Evolutionary conservation across 1,139 yeast genomes (phyloP).

Genomic region (Pneumocystis murina): DNA sequence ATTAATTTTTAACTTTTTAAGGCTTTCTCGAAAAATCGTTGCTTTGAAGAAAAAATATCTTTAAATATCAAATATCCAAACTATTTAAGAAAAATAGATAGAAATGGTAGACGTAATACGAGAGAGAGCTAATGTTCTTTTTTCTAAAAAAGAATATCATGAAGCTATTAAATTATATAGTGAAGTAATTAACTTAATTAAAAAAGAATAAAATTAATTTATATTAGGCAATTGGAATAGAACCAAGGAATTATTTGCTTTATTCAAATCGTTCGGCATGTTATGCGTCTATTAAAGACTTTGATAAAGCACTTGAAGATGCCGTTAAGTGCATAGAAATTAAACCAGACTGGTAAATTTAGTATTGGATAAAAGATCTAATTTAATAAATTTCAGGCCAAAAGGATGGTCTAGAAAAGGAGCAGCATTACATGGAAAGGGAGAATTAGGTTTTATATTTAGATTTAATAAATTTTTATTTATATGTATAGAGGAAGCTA

Average conservation of each 20-base stretch:
- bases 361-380: background rate
- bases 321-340: slow-evolving; percentile 70
- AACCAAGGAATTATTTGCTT: slow-evolving; percentile 74
- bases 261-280: slow-evolving; percentile 91
- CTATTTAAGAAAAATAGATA: background rate
- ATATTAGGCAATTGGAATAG: slow-evolving; percentile 57
- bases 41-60: background rate
- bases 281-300: slow-evolving; percentile 65
- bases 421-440: slow-evolving; percentile 80
- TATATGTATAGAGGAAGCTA: slow-evolving; percentile 23
- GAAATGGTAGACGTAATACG: background rate
- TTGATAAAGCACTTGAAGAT: slow-evolving; percentile 58
- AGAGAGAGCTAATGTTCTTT: slow-evolving; percentile 47
- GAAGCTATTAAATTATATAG: slow-evolving; percentile 70
- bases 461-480: slow-evolving; percentile 31
- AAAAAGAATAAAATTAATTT: background rate
- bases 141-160: slow-evolving; percentile 68
- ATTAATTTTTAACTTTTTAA: too few relatives aligned
- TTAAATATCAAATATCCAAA: too few relatives aligned
- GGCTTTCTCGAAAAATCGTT: background rate
- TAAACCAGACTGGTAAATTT: slow-evolving; percentile 50
- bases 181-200: slow-evolving; percentile 22
- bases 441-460: slow-evolving; percentile 32
- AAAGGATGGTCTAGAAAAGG: slow-evolving; percentile 91
- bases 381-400: slow-evolving; percentile 25